Percentiles rank a stretch among this genome's conserved stretches.
Evolutionary conservation across 345 rosid species (phyloP).

Genomic region (Salix dunnii): DNA sequence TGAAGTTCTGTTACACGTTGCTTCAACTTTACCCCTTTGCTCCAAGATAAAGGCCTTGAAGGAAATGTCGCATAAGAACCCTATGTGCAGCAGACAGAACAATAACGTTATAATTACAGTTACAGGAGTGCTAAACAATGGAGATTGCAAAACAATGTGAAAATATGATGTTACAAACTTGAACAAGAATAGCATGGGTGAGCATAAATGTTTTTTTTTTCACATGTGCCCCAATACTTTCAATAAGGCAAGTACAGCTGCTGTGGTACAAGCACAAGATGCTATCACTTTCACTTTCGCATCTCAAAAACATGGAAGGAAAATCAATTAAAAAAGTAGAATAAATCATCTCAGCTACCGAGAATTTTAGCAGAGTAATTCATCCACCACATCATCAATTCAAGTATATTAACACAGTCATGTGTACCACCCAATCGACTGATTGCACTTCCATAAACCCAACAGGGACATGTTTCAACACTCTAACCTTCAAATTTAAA

Average conservation of each 20-base stretch:
- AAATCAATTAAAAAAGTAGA: neutral
- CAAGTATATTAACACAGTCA: too few relatives aligned
- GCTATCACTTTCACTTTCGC: neutral
- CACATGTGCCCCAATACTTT: neutral
- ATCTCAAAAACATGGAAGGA: neutral
- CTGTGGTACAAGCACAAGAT: neutral
- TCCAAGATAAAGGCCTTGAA: slow-evolving; percentile 52
- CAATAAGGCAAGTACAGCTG: neutral
- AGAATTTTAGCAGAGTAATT: too few relatives aligned
- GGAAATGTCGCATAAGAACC: slow-evolving; percentile 62
- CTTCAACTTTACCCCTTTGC: slow-evolving; percentile 49
- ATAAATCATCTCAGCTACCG: too few relatives aligned
- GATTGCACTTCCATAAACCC: slow-evolving; percentile 1
- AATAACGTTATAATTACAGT: neutral
- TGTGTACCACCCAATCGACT: neutral
- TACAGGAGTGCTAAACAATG: neutral
- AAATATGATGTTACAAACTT: neutral
- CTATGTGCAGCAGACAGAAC: slow-evolving; percentile 35
- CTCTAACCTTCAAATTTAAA: neutral
- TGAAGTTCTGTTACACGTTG: slow-evolving; percentile 39
- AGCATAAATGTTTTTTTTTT: neutral
- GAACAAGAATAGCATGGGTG: neutral
- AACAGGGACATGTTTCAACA: neutral
- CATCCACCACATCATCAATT: too few relatives aligned
- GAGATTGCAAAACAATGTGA: neutral